phyloP scores from a whole-genome alignment of 306 rosid genomes.

The Gillenia trifoliata region DNA sequence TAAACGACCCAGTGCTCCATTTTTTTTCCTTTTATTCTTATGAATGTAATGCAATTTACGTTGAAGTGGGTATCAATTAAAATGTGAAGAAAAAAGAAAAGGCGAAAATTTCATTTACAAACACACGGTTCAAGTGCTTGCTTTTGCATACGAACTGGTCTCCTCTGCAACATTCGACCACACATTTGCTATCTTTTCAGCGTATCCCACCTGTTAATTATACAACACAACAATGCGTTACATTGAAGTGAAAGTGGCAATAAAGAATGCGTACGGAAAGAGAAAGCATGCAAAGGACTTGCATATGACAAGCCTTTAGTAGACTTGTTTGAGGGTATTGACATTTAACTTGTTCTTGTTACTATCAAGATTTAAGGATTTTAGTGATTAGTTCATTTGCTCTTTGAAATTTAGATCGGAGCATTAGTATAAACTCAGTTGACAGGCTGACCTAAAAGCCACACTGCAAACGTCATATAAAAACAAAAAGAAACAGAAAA shows the following conservation, averaged over 20 bases:
- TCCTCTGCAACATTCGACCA: slow-evolving; percentile 91
- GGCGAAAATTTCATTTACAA: slow-evolving; percentile 30
- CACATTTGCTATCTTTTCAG: slow-evolving; percentile 88
- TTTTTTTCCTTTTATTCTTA: slow-evolving; percentile 20
- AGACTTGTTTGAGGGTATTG: no score
- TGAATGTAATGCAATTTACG: slow-evolving; percentile 23
- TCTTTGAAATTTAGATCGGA: neutral
- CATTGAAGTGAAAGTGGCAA: neutral
- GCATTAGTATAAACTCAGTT: neutral
- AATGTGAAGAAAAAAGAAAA: slow-evolving; percentile 1
- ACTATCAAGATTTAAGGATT: neutral
- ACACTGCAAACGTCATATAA: no score
- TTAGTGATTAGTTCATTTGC: neutral
- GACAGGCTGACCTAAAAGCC: no score
- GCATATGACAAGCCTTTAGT: neutral
- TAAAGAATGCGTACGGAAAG: neutral
- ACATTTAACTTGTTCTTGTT: no score
- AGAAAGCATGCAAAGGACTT: neutral
- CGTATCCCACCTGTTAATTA: slow-evolving; percentile 71
- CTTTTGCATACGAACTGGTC: slow-evolving; percentile 49
- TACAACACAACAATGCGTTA: neutral
- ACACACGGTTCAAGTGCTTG: slow-evolving; percentile 43
- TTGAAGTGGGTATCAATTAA: slow-evolving; percentile 11
- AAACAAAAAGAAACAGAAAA: no score
- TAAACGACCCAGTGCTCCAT: slow-evolving; percentile 10